Percentiles rank a stretch among this genome's conserved stretches.
phyloP scores from a whole-genome alignment of 2,329 filamentous ascomycete species.

The Sphaerostilbella broomeana region DNA sequence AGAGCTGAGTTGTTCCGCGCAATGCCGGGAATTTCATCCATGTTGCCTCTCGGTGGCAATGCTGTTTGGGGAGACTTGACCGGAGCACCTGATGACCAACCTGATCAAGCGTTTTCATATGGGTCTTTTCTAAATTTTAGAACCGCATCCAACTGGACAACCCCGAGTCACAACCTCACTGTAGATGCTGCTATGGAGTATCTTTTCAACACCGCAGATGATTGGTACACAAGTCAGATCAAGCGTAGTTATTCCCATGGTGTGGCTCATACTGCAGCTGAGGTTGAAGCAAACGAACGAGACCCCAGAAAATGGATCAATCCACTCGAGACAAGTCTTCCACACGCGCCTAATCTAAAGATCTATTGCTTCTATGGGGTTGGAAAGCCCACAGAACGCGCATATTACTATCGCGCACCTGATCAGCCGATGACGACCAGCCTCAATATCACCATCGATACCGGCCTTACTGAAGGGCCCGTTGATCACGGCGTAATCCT shows the following conservation, averaged over 20 bases:
- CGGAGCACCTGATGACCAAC: slow-evolving; percentile 81
- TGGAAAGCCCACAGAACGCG: slow-evolving; percentile 86
- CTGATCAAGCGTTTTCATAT: slow-evolving; percentile 65
- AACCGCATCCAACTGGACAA: slow-evolving; percentile 54
- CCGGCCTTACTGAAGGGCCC: slow-evolving; percentile 49
- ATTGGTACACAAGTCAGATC: slow-evolving; percentile 77
- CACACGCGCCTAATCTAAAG: slow-evolving; percentile 80
- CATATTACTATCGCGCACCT: slow-evolving; percentile 76
- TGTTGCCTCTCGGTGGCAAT: slow-evolving; percentile 91
- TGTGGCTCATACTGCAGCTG: slow-evolving; percentile 68
- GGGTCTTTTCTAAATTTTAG: slow-evolving; percentile 85
- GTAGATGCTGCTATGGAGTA: slow-evolving; percentile 71
- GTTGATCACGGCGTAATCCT: slow-evolving; percentile 88
- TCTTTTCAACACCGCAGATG: slow-evolving; percentile 68
- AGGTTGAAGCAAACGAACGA: slow-evolving; percentile 78
- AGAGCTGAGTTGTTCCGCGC: slow-evolving; percentile 89
- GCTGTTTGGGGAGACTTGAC: slow-evolving; percentile 88
- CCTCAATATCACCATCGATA: slow-evolving; percentile 70
- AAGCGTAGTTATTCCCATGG: slow-evolving; percentile 77
- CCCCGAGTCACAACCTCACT: slow-evolving; percentile 69
- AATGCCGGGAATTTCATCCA: slow-evolving; percentile 94
- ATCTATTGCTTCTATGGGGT: slow-evolving; percentile 97
- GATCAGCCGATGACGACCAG: slow-evolving; percentile 60
- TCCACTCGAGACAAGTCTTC: slow-evolving; percentile 80
- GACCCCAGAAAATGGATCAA: slow-evolving; percentile 86